Conservation (phyloP, 768 basidiomycete genomes). For the Hemileccinum rubropunctum region DNA sequence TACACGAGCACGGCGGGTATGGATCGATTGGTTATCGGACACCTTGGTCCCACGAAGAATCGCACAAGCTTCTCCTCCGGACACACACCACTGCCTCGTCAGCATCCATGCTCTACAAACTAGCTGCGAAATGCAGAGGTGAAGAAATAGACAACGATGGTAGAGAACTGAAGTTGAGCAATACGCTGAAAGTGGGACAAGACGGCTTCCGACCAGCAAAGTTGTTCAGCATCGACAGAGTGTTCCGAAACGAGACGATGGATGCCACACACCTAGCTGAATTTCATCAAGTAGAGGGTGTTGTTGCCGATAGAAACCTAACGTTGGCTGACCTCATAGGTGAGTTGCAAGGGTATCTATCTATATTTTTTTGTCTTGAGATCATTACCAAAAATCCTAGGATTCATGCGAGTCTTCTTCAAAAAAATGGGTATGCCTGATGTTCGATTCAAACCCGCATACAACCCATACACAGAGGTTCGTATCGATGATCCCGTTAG, state of each 20-base stretch:
- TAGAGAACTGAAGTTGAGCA: constrained; percentile 3
- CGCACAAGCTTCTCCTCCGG: constrained; percentile 85
- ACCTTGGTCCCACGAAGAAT: constrained; percentile 92
- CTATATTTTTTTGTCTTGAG: background rate
- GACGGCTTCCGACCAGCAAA: constrained; percentile 91
- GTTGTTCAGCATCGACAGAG: constrained; percentile 95
- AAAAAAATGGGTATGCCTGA: constrained; percentile 94
- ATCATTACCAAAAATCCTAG: constrained; percentile 36
- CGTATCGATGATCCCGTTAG: constrained; percentile 1
- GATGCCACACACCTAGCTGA: constrained; percentile 98
- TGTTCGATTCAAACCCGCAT: constrained; percentile 97
- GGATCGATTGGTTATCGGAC: constrained; percentile 97
- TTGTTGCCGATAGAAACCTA: constrained; percentile 90
- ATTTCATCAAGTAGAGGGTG: constrained; percentile 99
- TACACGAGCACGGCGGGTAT: constrained; percentile 85
- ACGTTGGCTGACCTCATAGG: constrained; percentile 96
- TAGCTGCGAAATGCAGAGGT: constrained; percentile 80
- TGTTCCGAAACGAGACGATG: constrained; percentile 98
- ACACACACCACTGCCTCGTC: constrained; percentile 98
- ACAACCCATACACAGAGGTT: constrained; percentile 97
- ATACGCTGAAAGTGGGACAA: constrained; percentile 26
- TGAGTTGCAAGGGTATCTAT: constrained; percentile 30
- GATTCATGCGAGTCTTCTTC: constrained; percentile 99
- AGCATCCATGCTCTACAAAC: constrained; percentile 88
- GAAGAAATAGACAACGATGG: constrained; percentile 44